Base-by-base conservation (phyloP, 2,329 filamentous ascomycete genomes). In the Ceratocystis lukuohia region DNA sequence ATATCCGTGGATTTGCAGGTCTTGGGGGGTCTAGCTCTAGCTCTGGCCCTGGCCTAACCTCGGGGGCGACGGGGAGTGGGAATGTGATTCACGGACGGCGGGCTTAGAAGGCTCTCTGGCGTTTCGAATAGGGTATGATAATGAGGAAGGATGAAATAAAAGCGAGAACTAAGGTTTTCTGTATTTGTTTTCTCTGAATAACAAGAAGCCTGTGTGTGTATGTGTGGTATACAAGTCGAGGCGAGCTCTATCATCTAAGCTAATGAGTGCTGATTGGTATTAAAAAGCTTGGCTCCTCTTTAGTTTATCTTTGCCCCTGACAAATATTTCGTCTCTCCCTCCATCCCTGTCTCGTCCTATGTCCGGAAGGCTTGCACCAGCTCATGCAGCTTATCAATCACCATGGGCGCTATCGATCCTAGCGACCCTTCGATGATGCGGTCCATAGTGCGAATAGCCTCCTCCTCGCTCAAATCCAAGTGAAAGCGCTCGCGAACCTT, bases 401-500 rank as follows among this genome's bases (percentile, higher is more conserved):
- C 88, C 3, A 96, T 90, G 0, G 92, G 91, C 71, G 95, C 92
- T 72, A 95, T 86, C 61, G 91, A 91, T 74, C 89, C 92, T 69
- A 94, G 82, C 69, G 90, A 93, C 74, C 96, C 91, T 71, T 94
- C 89, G 73, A 99, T 96, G 68, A 97, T 82, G 69, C 88, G 84
- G 71, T 95, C 92, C 74, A 97, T 88, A 74, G 93, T 86, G 63
- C 89, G 79, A 68, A 96, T 88, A 1, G 94, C 93, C 72, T 97
- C 93, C 73, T 96, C 92, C 75, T 99, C 94, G 61, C 82, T 88
- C 74, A 96, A 83, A 73, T 96, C 93, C 62, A 99, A 76, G 76
- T 95, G 91, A 75, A 99, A 96, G 46, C 94, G 80, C 77, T 99
- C 94, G 74, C 94, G 88, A 4, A 99, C 93, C 77, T 97, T 99